These are phyloP conservation scores for Actinomortierella ambigua DNA, from an alignment of 371 early-diverging fungal species.

Conservation along the genomic window DNA sequence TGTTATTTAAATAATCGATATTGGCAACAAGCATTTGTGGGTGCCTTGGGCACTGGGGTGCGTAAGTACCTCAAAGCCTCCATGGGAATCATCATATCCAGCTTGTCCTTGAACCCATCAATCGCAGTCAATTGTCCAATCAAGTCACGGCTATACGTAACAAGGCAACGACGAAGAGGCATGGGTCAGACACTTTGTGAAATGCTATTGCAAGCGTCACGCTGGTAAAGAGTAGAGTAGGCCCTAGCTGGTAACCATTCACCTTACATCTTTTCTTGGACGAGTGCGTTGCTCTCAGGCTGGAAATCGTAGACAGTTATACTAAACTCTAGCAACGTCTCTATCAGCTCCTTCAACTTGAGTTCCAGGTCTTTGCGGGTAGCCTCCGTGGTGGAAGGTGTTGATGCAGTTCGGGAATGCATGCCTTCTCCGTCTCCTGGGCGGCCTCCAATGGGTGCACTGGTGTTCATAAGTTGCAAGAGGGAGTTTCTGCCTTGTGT, in stretches of 20 bases:
- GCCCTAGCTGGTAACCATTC: not conserved
- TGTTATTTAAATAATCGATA: not conserved
- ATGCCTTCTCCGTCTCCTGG: too few relatives aligned
- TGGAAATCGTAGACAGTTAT: constrained; percentile 77
- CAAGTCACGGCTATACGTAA: constrained; percentile 58
- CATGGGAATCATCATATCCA: constrained; percentile 66
- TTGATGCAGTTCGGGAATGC: too few relatives aligned
- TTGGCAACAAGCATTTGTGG: not conserved
- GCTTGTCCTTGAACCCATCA: constrained; percentile 62
- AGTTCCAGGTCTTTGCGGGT: constrained; percentile 56
- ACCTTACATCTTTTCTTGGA: constrained; percentile 68
- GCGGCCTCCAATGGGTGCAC: too few relatives aligned
- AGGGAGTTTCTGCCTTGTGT: too few relatives aligned
- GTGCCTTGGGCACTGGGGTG: not conserved
- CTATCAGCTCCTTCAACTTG: constrained; percentile 62
- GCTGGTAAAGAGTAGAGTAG: not conserved
- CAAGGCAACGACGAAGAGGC: constrained; percentile 1
- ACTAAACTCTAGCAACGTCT: constrained; percentile 67
- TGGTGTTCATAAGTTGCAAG: too few relatives aligned
- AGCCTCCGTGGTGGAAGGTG: constrained; percentile 10
- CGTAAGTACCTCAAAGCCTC: constrained; percentile 66
- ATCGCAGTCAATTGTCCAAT: constrained; percentile 62
- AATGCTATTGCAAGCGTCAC: not conserved
- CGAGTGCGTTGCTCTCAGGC: constrained; percentile 62
- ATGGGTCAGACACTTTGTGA: not conserved